Conservation (phyloP, 805 yeast genomes). For the Saccharomycopsis synnaedendra region DNA sequence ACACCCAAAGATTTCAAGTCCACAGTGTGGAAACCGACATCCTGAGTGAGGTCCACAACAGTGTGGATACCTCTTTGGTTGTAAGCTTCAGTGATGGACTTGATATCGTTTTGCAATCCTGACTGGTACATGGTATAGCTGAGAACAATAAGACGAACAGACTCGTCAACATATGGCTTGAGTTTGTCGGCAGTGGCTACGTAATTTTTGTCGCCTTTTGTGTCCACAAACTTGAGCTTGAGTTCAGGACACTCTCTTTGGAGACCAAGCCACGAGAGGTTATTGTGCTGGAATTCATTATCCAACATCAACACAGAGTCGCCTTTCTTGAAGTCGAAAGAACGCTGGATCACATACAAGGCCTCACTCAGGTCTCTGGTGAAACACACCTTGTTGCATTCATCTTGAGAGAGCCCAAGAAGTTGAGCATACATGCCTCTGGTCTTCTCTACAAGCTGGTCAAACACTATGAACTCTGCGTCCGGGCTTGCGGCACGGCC, state of each 20-base stretch:
- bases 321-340: conserved; percentile 9
- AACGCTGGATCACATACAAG: conserved; percentile 12
- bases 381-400: conserved; percentile 6
- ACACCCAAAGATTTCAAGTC: conserved; percentile 4
- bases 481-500: conserved; percentile 5
- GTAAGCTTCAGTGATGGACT: conserved; percentile 7
- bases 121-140: conserved; percentile 15
- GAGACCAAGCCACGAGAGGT: conserved; percentile 13
- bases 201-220: conserved; percentile 10
- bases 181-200: conserved; percentile 6
- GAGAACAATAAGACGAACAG: conserved; percentile 8
- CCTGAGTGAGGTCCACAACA: conserved; percentile 15
- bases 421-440: conserved; percentile 8
- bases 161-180: conserved; percentile 7
- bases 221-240: conserved; percentile 9
- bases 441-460: conserved; percentile 10
- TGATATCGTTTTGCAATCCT: conserved; percentile 10
- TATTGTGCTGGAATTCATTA: conserved; percentile 16
- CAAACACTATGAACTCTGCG: conserved; percentile 12
- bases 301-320: conserved; percentile 14
- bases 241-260: conserved; percentile 8
- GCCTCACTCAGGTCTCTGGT: conserved; percentile 16
- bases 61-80: conserved; percentile 11
- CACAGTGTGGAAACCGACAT: conserved; percentile 10
- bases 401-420: not conserved